Evolutionary conservation across 2,329 filamentous ascomycete species (phyloP).

Genomic region (Phyllosticta ampelicida): DNA sequence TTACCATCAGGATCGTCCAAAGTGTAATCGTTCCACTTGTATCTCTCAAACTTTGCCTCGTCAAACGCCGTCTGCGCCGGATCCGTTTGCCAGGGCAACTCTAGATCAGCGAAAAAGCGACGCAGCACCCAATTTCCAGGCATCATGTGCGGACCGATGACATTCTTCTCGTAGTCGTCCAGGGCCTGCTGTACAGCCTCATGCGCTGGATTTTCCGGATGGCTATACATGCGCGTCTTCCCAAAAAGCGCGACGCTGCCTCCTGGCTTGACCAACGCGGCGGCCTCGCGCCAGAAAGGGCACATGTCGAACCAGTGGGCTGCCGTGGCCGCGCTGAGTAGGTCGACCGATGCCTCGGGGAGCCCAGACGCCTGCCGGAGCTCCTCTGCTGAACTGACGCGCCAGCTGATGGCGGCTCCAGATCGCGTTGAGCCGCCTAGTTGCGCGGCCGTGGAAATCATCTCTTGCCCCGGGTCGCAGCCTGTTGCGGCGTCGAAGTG

Average conservation of each 20-base stretch:
- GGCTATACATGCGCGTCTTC: conserved; percentile 7
- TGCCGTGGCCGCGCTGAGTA: conserved; percentile 41
- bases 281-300: conserved; percentile 39
- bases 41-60: conserved; percentile 29
- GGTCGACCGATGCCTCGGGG: conserved; percentile 32
- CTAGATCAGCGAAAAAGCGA: conserved; percentile 33
- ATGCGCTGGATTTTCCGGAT: conserved; percentile 27
- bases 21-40: conserved; percentile 33
- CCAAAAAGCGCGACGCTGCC: conserved; percentile 46
- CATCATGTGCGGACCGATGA: conserved; percentile 30
- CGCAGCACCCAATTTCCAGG: conserved; percentile 34
- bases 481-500: conserved; percentile 40
- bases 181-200: conserved; percentile 33
- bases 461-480: conserved; percentile 42
- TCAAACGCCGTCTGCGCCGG: conserved; percentile 28
- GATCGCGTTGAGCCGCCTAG: conserved; percentile 22
- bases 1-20: conserved; percentile 15
- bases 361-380: conserved; percentile 26
- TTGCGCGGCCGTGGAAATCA: conserved; percentile 40
- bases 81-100: conserved; percentile 40
- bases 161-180: conserved; percentile 25
- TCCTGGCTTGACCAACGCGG: conserved; percentile 38
- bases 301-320: conserved; percentile 49
- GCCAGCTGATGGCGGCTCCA: conserved; percentile 30
- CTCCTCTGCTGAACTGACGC: conserved; percentile 35